A percentile compares a stretch with the other conserved stretches of the same genome.
These are phyloP conservation scores for Lasiosphaeris hirsuta DNA, from an alignment of 495 filamentous ascomycete genomes.

Conservation along the genomic window DNA sequence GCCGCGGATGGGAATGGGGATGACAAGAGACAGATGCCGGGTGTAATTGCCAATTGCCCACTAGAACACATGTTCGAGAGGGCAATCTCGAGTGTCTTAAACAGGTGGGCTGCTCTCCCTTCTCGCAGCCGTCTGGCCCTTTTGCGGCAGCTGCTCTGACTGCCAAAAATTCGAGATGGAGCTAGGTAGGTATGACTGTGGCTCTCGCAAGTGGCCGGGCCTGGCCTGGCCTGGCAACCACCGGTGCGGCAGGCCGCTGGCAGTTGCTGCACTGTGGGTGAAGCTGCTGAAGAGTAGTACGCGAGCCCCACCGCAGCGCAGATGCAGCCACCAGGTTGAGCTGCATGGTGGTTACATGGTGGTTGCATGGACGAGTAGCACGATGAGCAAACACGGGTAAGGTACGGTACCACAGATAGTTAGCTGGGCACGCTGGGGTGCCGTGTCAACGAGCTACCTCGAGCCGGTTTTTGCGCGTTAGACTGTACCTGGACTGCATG, in stretches of 20 bases:
- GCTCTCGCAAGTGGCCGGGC: not conserved
- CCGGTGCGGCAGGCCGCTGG: constrained; percentile 3
- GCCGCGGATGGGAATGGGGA: constrained; percentile 8
- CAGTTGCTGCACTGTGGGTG: not conserved
- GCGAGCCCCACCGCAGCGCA: not conserved
- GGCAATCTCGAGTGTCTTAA: constrained; percentile 8
- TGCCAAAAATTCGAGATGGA: not conserved
- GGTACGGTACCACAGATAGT: no score
- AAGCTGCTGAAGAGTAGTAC: constrained; percentile 5
- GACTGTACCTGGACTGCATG: constrained; percentile 5
- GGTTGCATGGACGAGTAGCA: no score
- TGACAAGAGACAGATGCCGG: constrained; percentile 4
- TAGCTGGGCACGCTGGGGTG: not conserved
- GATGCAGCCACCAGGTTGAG: constrained; percentile 7
- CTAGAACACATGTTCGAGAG: not conserved
- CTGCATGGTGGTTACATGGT: no score
- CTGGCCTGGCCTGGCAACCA: constrained; percentile 1
- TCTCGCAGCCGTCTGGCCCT: no score
- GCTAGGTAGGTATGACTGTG: not conserved
- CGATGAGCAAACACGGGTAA: not conserved
- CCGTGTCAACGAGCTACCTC: constrained; percentile 5
- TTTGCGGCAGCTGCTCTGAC: no score
- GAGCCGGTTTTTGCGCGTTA: not conserved
- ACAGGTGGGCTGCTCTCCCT: not conserved
- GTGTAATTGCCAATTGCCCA: not conserved